Evolutionary conservation across 257 asterid genomes (phyloP), one percentile per base, ranked within the genome.

Genomic region (Primulina huaijiensis): DNA sequence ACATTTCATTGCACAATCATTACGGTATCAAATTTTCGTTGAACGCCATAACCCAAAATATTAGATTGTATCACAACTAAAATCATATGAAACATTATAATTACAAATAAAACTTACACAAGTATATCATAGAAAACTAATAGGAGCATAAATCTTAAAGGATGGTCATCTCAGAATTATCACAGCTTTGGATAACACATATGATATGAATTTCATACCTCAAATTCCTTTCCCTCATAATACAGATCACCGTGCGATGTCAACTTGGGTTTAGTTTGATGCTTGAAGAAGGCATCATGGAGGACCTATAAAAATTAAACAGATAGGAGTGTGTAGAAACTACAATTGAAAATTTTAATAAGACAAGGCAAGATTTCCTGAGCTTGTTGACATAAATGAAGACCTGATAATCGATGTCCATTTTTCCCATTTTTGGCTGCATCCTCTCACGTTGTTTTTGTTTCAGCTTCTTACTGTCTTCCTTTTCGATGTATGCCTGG

Each of bases 381-480:
- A 38, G 46, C 14, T 38, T 38, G 12, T 38, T 38, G 46, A 38
- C 46, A 38, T 38, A 27, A 38, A 11, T 34, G 29, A 43, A 65
- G 19, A 94, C 99, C 96, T 94, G 97, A 86, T 94, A 94, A 82
- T 94, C 97, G 58, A 91, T 94, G 73, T 94, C 99, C 99, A 94
- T 94, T 78, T 94, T 94, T 9, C 99, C 99, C 97, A 94, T 91
- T 78, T 89, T 94, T 9, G 99, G 99, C 83, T 89, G 99, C 99
- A 94, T 94, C 82, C 96, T 88, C 82, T 94, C 99, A 31, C 97
- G 91, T 70, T 89, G 99, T 84, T 94, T 94, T 78, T 94, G 99
- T 77, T 91, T 94, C 79, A 94, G 86, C 80, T 94, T 94, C 78
- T 88, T 94, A 72, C 90, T 86, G 78, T 94, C 99, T 79, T 94